phyloP scores from a whole-genome alignment of 306 rosid genomes.

The Trifolium subterraneum region DNA sequence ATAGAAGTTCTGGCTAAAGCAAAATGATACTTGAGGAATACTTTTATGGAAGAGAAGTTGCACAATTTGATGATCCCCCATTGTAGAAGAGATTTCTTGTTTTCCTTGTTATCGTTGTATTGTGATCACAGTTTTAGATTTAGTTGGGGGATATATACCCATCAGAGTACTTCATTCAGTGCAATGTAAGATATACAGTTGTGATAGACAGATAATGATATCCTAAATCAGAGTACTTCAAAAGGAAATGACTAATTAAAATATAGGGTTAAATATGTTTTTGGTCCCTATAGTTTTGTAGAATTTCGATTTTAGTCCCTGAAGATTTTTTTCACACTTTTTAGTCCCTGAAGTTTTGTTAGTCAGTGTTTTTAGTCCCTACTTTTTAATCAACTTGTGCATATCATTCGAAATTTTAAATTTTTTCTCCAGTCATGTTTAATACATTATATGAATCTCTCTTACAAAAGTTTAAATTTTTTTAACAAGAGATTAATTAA shows the following conservation, averaged over 20 bases:
- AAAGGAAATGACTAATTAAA: conserved; percentile 28
- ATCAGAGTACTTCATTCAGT: conserved; percentile 8
- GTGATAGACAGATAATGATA: background rate
- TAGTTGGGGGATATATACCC: conserved; percentile 14
- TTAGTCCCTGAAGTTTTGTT: no score
- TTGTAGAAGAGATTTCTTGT: background rate
- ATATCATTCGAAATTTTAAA: no score
- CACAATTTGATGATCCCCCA: conserved; percentile 23
- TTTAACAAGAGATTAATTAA: no score
- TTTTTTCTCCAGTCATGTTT: no score
- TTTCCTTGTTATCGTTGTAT: background rate
- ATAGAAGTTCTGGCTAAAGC: conserved; percentile 18
- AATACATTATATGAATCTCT: no score
- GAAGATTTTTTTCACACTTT: no score
- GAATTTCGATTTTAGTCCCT: no score
- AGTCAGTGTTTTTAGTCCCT: no score
- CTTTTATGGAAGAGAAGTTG: conserved; percentile 15
- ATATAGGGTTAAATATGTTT: no score
- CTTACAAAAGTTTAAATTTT: no score
- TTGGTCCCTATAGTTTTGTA: no score
- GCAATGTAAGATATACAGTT: background rate
- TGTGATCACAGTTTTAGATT: conserved; percentile 15
- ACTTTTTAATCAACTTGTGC: no score
- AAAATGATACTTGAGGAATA: conserved; percentile 23
- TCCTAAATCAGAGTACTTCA: conserved; percentile 25